Base-by-base conservation (phyloP, 78 protist species). In the Chrysochromulina parva region DNA sequence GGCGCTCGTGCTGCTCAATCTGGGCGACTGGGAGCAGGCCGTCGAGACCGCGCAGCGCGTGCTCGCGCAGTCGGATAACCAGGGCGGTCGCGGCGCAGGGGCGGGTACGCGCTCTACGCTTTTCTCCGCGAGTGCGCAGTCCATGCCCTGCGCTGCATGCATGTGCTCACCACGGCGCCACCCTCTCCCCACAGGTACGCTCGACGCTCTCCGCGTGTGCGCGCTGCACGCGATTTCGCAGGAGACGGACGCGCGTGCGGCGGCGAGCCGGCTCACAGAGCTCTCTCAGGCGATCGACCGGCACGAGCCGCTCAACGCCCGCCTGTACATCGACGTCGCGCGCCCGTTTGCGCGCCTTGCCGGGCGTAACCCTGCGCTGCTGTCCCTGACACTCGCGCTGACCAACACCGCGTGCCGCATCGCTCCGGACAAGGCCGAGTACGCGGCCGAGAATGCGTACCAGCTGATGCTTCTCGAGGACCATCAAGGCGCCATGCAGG, bases 11-110 rank as follows among this genome's bases (percentile, higher is more conserved):
- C 87, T 90, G 9, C 3, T 94, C 47, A n/a, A 3, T 82, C 67
- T 85, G 93, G 96, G 91, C 1, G 93, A 92, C 53, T 94, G 96
- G 96, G 93, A 86, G 28, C 94, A 90, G 86, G 88, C 93, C 20
- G 26, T 60, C 24, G 96, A 94, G 66, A 73, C 90, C 5, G 90
- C 82, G 14, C 65, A 69, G 69, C 91, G 96, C n/a, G 81, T 94
- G 22, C 89, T 92, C 19, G 20, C 55, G 59, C 14, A 55, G 71
- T 38, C 38, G 38, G 38, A 38, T 38, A 38, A 38, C 38, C 38
- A 38, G 38, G 38, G 38, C 38, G 38, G 38, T 38, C 38, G 38
- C 38, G 38, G 38, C 38, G 38, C 38, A 38, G 38, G 38, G 38
- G 38, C 38, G 38, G 38, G 38, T 38, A 38, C 38, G 38, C 38